Base-by-base conservation (phyloP, 495 filamentous ascomycete species). In the Trichoderma parareesei region DNA sequence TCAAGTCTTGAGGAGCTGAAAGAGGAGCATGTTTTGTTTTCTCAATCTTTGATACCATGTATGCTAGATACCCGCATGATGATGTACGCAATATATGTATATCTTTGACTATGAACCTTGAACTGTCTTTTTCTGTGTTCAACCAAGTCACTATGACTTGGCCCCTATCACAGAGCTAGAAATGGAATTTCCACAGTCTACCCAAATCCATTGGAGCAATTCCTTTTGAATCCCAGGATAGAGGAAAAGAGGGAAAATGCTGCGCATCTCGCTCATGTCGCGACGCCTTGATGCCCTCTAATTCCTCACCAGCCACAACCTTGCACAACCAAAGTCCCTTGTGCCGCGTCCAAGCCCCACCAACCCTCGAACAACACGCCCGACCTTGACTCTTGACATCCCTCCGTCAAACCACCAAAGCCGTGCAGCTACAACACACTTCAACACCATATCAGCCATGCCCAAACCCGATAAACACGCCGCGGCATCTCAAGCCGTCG, bases 401-500 rank as follows among this genome's bases (percentile, higher is more conserved):
- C 60, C 37, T 42, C 13, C 35, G 13, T 10, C 67, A 64, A 66
- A 66, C 59, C 20, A 20, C 46, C 46, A 16, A 20, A 18, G 46
- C 46, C 46, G 9, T 18, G n/a, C 46, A 27, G 27, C 27, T 27
- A 27, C 27, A 27, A 27, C 27, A 27, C 27, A 27, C 46, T 27
- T 49, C 46, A 5, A 49, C 18, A 49, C 20, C 66, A 66, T 67
- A 67, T 63, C 65, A 71, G 62, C 53, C 67, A 59, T 67, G 64
- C 63, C 59, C 60, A 69, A 78, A 9, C 84, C 80, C 65, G 84
- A 88, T 63, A 96, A 95, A 76, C 90, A 92, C 69, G 86, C 88
- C 72, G 93, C 93, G 16, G 94, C 94, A n/a, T 88, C 92, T 37
- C 92, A 98, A 75, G 91, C 95, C 65, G 92, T 98, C 66, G 92